Base-by-base conservation (phyloP, 164 flowering plant genomes). In the Cinnamomum chago region DNA sequence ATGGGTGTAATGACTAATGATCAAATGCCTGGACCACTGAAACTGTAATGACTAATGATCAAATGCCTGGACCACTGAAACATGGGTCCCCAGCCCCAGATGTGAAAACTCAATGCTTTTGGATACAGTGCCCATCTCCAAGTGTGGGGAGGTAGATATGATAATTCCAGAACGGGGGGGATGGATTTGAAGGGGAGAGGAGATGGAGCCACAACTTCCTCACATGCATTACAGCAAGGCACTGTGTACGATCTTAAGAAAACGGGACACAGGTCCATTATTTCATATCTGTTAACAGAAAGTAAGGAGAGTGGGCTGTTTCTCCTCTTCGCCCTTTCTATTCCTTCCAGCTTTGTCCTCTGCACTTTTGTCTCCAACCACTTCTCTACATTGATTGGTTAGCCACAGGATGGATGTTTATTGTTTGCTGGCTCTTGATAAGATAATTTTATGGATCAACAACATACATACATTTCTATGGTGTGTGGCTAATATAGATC, bases 181-280 rank as follows among this genome's bases (percentile, higher is more conserved):
- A 5, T 67, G 50, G 28, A 67, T 13, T 18, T 5, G 47, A 4
- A 65, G 50, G 58, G 60, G 76, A 7, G 10, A 40, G 47, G 47
- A 75, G 76, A 77, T 81, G 70, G 82, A 77, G 82, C 85, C 85
- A 82, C 81, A 82, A 88, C 78, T 73, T 15, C 72, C 58, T 86
- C 94, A 90, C 94, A 90, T 90, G 94, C 83, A 79, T 65, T 86
- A 88, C 94, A 90, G 94, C 90, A 68, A 81, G 86, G 89, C 89
- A 84, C 80, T 71, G 81, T 78, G 90, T 85, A 84, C 88, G 67
- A 82, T 83, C 84, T 72, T 77, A 78, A 83, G 86, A 82, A 76
- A 86, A 82, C 81, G 67, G 83, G 84, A 82, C 76, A 58, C 84
- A 83, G 79, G 75, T 80, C 85, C 85, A 82, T 81, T 78, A 78